Evolutionary conservation across 2,329 filamentous ascomycete genomes (phyloP).

Genomic region (Fusarium musae): DNA sequence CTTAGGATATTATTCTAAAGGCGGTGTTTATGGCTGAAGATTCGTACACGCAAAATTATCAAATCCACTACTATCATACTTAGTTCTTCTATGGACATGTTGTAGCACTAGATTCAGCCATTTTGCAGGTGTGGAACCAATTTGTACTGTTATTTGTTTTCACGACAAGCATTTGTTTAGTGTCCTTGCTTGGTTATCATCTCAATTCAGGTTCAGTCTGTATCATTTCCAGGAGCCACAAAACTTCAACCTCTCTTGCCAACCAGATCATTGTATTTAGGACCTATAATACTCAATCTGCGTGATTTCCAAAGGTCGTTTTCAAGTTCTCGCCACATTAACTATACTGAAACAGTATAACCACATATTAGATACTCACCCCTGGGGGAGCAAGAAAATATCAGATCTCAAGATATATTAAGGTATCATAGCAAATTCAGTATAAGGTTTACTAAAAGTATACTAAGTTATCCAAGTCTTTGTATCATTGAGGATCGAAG

Average conservation of each 20-base stretch:
- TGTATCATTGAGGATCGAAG: neutral
- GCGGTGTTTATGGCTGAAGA: neutral
- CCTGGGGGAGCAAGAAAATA: neutral
- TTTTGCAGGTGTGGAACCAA: neutral
- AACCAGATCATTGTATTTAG: too few relatives aligned
- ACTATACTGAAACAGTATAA: neutral
- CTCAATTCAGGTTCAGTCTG: too few relatives aligned
- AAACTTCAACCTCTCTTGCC: neutral
- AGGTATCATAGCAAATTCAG: neutral
- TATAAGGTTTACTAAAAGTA: neutral
- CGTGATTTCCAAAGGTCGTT: neutral
- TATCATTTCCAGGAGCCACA: neutral
- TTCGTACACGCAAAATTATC: constrained; percentile 20
- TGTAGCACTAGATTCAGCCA: neutral
- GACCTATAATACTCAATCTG: neutral
- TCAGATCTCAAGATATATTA: neutral
- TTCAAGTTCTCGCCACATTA: neutral
- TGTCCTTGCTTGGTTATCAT: neutral
- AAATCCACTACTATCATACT: neutral
- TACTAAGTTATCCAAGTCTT: neutral
- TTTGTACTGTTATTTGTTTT: neutral
- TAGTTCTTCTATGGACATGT: neutral
- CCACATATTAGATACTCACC: neutral
- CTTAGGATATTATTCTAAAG: neutral
- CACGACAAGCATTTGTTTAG: neutral